Percentiles rank a stretch among this genome's conserved stretches.
Evolutionary conservation across 148 eudicot species (phyloP).

Genomic region (Chenopodium quinoa): DNA sequence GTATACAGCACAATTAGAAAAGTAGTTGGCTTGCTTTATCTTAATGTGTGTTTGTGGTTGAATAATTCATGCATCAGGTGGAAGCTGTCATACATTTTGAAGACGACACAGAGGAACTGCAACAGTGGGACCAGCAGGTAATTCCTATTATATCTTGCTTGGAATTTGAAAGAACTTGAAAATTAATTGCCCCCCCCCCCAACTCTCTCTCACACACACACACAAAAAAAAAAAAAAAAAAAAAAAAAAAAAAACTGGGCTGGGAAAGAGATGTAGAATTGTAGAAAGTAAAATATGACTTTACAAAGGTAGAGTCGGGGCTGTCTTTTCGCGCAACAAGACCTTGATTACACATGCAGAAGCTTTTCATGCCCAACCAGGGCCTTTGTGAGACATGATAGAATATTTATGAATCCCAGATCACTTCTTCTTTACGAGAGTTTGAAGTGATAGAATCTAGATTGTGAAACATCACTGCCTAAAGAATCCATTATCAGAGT

Average conservation of each 20-base stretch:
- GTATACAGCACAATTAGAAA: not conserved
- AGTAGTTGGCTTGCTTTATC: not conserved
- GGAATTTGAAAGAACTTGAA: not conserved
- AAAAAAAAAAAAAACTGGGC: not conserved
- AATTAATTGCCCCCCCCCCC: not conserved
- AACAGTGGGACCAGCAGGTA: constrained; percentile 99
- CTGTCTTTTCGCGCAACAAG: no score
- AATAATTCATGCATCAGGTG: constrained; percentile 46
- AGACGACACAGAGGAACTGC: constrained; percentile 94
- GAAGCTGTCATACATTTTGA: constrained; percentile 98
- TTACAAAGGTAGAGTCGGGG: no score
- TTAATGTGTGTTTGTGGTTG: not conserved
- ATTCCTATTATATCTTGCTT: not conserved
- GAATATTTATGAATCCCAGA: not conserved
- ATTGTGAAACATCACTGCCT: not conserved
- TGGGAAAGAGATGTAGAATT: not conserved
- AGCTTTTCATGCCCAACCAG: not conserved
- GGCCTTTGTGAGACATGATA: not conserved
- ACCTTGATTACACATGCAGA: not conserved
- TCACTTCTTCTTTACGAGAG: not conserved
- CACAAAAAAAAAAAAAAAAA: no score
- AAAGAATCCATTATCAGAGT: not conserved
- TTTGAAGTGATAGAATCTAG: not conserved
- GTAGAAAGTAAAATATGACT: no score
- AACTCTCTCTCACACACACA: no score